Evolutionary conservation across 169 alveolate species (phyloP), one percentile per base, ranked within the genome.

Genomic region (Eimeria necatrix): DNA sequence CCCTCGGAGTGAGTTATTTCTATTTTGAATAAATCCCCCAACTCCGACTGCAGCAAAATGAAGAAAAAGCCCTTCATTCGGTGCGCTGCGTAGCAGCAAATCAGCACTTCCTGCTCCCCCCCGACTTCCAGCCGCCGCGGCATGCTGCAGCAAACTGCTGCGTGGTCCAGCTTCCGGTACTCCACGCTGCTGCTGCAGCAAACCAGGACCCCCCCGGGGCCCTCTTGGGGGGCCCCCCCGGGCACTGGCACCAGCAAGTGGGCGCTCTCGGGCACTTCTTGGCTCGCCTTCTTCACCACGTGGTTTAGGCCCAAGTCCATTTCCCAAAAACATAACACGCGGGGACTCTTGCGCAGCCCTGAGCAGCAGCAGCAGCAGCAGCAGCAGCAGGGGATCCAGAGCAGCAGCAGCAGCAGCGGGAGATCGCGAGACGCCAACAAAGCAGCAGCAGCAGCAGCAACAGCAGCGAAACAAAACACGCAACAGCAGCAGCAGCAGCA

Each of bases 301-400:
- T 99, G 99, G 97, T 99, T 99, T 93, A 99, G 97, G 9, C 99
- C 99, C 64, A 99, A 97, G 97, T 99, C 99, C 99, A 99, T 98
- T 97, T 99, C 99, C 98, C 99, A 99, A 89, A 98, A 97, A 18
- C 98, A 97, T 52, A 99, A 96, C 16, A 96, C 97, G 94, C 99
- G 99, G 97, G 96, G 88, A 96, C 96, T 74, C 98, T 99, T 74
- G 98, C 97, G 78, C 32, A 16, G 2, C 46, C 78, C 68, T 32
- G 41, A 32, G 41, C 41, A 32, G 41, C 41, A 32, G 41, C 41
- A 32, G 41, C 41, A 32, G 41, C 41, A 32, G 41, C 41, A 32
- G 41, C 41, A 32, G 41, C 41, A 2, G 41, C 41, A 2, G 41
- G 3, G 41, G 41, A n/a, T n/a, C n/a, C n/a, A n/a, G n/a, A 12